Evolutionary conservation across 805 yeast genomes (phyloP), one percentile per base, ranked within the genome.

Genomic region (Hanseniaspora meyeri): DNA sequence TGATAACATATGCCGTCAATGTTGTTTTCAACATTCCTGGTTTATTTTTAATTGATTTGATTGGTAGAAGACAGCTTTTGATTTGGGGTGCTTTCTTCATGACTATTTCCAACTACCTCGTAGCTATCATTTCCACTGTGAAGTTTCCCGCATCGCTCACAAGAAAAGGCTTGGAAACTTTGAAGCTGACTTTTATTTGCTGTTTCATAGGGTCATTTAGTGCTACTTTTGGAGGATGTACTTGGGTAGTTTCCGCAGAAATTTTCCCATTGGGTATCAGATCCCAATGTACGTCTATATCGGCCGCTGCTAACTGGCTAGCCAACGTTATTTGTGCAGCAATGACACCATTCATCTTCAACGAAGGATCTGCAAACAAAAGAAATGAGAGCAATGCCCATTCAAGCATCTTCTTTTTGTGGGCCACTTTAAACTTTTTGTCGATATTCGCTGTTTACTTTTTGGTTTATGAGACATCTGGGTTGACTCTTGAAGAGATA

Each of bases 1-100:
- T 88, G 56, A 70, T 85, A 49, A 86, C 95, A 4, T 87, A 86
- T 67, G 81, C 85, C n/a, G 95, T 87, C 32, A 87, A 89, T 66
- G 89, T 85, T 37, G 77, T 76, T 2, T 82, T 82, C 63, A 88
- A 95, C 4, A 73, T 90, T 11, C 96, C 96, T 0, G 95, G 96
- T 1, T 78, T 90, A 31, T 65, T 84, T 43, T 71, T 85, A 43
- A 84, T 89, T 58, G 97, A 90, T 65, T 74, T 78, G 12, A 75
- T 85, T 54, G 97, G 97, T 55, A 78, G 97, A 63, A 73, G 97
- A 55, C 77, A 76, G 60, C 73, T 87, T 19, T 66, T 87, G 39
- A 63, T 87, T 0, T 63, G 72, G 58, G 98, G 97, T 2, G 95
- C 91, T 5, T 62, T 76, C 1, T 82, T 90, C 1, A 87, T 90